These are phyloP conservation scores for Musa schizocarpa DNA, from an alignment of 176 grass and related monocot species.

Conservation along the genomic window DNA sequence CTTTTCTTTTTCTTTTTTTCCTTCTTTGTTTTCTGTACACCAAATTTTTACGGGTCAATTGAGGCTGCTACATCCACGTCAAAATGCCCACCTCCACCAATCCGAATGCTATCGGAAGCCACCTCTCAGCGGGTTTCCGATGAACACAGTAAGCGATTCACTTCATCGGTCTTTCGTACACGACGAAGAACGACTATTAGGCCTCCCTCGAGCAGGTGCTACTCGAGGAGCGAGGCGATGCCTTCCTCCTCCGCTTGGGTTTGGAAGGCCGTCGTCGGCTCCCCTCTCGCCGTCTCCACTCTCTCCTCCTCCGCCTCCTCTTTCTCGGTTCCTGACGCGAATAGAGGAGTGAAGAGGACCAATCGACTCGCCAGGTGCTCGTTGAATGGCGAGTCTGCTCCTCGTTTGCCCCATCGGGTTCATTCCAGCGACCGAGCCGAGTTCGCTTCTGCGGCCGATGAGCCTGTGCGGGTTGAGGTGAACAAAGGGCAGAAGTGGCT, in stretches of 20 bases:
- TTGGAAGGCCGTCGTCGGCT: not conserved
- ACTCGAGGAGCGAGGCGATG: slow-evolving; percentile 1
- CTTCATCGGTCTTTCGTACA: not conserved
- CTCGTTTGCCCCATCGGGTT: not conserved
- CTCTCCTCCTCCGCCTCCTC: not conserved
- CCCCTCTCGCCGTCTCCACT: not conserved
- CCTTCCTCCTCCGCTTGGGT: not conserved
- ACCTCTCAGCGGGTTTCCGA: not conserved
- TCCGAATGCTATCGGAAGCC: not conserved
- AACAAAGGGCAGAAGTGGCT: not conserved
- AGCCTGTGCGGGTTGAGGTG: not conserved
- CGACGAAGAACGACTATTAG: not conserved
- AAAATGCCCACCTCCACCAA: not conserved
- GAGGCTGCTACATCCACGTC: not conserved
- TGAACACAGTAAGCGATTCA: not conserved
- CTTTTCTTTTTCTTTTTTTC: too few relatives aligned
- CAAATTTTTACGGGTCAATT: not conserved
- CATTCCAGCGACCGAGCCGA: not conserved
- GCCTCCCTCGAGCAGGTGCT: not conserved
- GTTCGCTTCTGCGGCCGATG: not conserved
- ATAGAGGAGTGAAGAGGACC: not conserved
- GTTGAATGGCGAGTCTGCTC: not conserved
- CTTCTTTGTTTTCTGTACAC: too few relatives aligned
- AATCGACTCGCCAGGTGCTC: not conserved
- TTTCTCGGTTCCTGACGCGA: not conserved